A percentile compares a stretch with the other conserved stretches of the same genome.
Evolutionary conservation across 306 rosid species (phyloP).

Genomic region (Trifolium dubium): DNA sequence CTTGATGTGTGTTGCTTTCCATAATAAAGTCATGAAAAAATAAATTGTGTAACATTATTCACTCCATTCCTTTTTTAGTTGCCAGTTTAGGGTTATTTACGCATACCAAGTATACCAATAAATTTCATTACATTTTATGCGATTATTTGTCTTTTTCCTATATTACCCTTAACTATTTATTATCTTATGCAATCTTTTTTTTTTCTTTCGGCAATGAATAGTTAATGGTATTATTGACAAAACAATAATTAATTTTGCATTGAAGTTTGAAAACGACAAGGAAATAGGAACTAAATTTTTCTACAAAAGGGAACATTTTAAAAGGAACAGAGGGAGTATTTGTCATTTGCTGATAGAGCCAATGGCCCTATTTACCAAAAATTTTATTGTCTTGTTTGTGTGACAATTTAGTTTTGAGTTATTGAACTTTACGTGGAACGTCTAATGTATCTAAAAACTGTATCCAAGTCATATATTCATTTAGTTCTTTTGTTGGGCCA

Average conservation of each 20-base stretch:
- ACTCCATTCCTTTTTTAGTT: neutral
- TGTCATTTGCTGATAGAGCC: slow-evolving; percentile 14
- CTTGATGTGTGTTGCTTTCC: slow-evolving; percentile 32
- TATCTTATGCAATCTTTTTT: neutral
- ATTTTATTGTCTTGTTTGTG: neutral
- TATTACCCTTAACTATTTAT: neutral
- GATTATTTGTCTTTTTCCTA: neutral
- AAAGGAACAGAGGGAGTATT: neutral
- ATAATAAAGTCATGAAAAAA: neutral
- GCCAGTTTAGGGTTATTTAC: neutral
- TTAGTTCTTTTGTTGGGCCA: slow-evolving; percentile 42
- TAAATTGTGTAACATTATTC: neutral
- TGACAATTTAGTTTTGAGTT: slow-evolving; percentile 17
- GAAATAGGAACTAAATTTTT: neutral
- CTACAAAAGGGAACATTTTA: neutral
- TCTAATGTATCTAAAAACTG: slow-evolving; percentile 26
- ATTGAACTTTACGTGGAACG: slow-evolving; percentile 32
- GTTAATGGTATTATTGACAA: neutral
- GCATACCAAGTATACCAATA: neutral
- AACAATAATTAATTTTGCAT: neutral
- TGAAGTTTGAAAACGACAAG: neutral
- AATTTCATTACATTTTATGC: too few species aligned
- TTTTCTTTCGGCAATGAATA: neutral
- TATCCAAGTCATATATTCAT: slow-evolving; percentile 36
- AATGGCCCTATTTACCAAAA: neutral